Evolutionary conservation across 805 yeast genomes (phyloP).

Genomic region (Saccharomycopsis sp.): DNA sequence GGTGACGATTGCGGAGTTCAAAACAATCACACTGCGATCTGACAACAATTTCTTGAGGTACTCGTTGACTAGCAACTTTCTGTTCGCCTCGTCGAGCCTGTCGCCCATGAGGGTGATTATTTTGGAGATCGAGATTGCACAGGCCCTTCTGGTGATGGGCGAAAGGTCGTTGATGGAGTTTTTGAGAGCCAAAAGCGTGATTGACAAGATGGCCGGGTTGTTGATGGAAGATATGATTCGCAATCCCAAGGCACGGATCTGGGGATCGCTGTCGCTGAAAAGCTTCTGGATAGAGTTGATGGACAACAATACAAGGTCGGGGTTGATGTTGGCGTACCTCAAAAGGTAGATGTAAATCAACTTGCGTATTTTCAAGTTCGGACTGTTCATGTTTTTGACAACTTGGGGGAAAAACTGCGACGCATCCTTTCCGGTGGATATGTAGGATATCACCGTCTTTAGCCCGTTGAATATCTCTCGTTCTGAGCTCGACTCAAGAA

Average conservation of each 20-base stretch:
- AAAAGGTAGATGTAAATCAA: conserved; percentile 71
- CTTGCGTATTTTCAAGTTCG: conserved; percentile 56
- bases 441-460: conserved; percentile 44
- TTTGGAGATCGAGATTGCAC: conserved; percentile 70
- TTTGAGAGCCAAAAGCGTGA: conserved; percentile 65
- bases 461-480: conserved; percentile 57
- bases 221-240: conserved; percentile 77
- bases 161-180: conserved; percentile 64
- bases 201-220: conserved; percentile 75
- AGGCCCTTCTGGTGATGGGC: conserved; percentile 70
- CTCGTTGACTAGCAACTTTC: conserved; percentile 23
- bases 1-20: conserved; percentile 60
- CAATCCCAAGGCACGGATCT: conserved; percentile 64
- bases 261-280: conserved; percentile 61
- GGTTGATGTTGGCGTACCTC: conserved; percentile 74
- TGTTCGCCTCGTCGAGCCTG: conserved; percentile 4
- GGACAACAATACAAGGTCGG: conserved; percentile 82
- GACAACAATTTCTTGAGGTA: conserved; percentile 47
- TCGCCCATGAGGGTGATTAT: conserved; percentile 26
- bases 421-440: conserved; percentile 39
- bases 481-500: conserved; percentile 62
- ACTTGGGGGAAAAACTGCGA: conserved; percentile 70
- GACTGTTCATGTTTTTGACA: conserved; percentile 69
- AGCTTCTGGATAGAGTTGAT: conserved; percentile 89
- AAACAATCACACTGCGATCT: conserved; percentile 63